Base-by-base conservation (phyloP, 2,329 filamentous ascomycete species). In the Piedraia hortae region DNA sequence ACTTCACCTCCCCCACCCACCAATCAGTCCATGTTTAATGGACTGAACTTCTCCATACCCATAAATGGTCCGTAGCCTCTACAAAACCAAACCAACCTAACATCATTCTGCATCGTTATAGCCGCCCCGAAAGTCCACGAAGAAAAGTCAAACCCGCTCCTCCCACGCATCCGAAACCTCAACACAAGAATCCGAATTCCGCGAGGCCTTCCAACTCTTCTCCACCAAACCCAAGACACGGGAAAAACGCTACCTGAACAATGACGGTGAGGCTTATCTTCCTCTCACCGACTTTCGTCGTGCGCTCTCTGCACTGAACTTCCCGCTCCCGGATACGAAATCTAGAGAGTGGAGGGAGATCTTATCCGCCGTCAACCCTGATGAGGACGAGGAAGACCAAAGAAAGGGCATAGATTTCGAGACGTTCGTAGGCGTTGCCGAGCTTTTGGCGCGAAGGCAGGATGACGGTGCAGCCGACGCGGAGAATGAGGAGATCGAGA, bases 161-260 rank as follows among this genome's bases (percentile, higher is more conserved):
- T n/a, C n/a, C n/a, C n/a, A n/a, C n/a, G n/a, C n/a, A n/a, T n/a
- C n/a, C n/a, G n/a, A n/a, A n/a, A n/a, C n/a, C n/a, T n/a, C n/a
- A n/a, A n/a, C n/a, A n/a, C n/a, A n/a, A n/a, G 82, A 93, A 48
- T 59, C 61, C 34, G 78, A 91, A 48, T 90, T 97, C 40, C 67
- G 64, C 37, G 80, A 91, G 45, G 80, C 80, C 8, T 93, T 85
- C 45, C 56, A 61, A 11, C 58, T 93, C 5, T 97, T 93, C 43
- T 28, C 9, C 32, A 37, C 67, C 16, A 62, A 69, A 22, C 68
- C 80, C 35, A 74, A 75, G 38, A 43, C 7, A 7, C 7, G 7
- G 7, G 7, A 7, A 7, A 17, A 17, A 17, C 6, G n/a, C n/a
- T n/a, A n/a, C n/a, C n/a, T n/a, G n/a, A 18, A 17, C 23, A 13